Evolutionary conservation across 805 yeast species (phyloP).

Genomic region (Zygosaccharomyces lentus): DNA sequence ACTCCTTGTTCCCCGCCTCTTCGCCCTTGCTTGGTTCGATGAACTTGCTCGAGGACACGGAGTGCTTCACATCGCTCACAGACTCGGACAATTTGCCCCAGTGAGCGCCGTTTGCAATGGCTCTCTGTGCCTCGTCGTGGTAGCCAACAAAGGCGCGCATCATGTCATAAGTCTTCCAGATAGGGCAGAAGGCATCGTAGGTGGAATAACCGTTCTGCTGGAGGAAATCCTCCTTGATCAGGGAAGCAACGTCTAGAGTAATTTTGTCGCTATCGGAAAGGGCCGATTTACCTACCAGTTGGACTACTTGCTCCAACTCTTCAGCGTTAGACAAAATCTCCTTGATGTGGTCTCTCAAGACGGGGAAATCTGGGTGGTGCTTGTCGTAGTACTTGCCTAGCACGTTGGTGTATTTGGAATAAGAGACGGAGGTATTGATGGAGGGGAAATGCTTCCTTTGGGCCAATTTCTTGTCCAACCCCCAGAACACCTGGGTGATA

Average conservation of each 20-base stretch:
- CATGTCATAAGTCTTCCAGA: conserved; percentile 98
- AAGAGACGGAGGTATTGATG: conserved; percentile 91
- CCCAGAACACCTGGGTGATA: conserved; percentile 99
- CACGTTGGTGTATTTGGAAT: conserved; percentile 91
- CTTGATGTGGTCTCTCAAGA: conserved; percentile 83
- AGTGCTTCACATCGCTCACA: conserved; percentile 86
- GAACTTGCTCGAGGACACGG: conserved; percentile 92
- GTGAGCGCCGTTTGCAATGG: conserved; percentile 85
- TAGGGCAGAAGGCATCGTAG: conserved; percentile 98
- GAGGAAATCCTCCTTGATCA: conserved; percentile 95
- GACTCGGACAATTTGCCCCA: conserved; percentile 92
- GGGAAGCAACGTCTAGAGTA: conserved; percentile 84
- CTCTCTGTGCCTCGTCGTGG: conserved; percentile 96
- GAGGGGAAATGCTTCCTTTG: conserved; percentile 99
- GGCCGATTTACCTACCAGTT: conserved; percentile 97
- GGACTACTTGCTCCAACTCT: conserved; percentile 98
- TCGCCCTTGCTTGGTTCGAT: conserved; percentile 93
- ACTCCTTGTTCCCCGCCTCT: conserved; percentile 68
- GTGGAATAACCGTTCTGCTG: conserved; percentile 99
- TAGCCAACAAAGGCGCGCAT: conserved; percentile 91
- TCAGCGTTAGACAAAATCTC: conserved; percentile 96
- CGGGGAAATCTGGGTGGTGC: conserved; percentile 87
- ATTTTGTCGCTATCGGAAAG: conserved; percentile 95
- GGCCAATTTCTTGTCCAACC: conserved; percentile 96
- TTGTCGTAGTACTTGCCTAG: conserved; percentile 79